These are phyloP conservation scores for Apium graveolens DNA, from an alignment of 129 eudicot genomes.

Conservation along the genomic window DNA sequence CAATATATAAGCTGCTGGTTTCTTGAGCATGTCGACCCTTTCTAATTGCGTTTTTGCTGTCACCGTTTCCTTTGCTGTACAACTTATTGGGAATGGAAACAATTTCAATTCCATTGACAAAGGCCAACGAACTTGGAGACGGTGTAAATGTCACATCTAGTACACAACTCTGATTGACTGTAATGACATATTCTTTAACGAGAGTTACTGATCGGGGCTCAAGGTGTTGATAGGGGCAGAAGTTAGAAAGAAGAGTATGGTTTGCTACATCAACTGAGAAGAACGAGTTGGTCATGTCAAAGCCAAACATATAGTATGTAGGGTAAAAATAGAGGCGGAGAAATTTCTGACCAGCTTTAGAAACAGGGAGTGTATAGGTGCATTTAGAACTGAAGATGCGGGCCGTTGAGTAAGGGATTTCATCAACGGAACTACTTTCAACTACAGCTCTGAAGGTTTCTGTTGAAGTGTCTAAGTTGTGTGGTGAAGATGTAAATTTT, in stretches of 20 bases:
- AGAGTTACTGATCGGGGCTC: slow-evolving; percentile 20
- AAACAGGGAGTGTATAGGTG: slow-evolving; percentile 37
- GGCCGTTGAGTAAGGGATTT: slow-evolving; percentile 18
- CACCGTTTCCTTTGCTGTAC: slow-evolving; percentile 12
- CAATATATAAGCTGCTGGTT: too few species aligned
- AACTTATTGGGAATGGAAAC: slow-evolving; percentile 29
- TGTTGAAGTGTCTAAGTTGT: not conserved
- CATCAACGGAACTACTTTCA: not conserved
- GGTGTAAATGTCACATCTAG: slow-evolving; percentile 38
- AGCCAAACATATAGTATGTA: not conserved
- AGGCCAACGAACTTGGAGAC: slow-evolving; percentile 30
- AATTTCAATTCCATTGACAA: slow-evolving; percentile 50
- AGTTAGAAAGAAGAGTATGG: slow-evolving; percentile 38
- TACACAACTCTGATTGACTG: slow-evolving; percentile 11
- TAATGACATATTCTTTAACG: slow-evolving; percentile 31
- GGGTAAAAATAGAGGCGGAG: slow-evolving; percentile 59
- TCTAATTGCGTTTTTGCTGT: too few species aligned
- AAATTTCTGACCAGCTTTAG: slow-evolving; percentile 43
- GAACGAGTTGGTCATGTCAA: slow-evolving; percentile 1
- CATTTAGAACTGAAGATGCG: slow-evolving; percentile 25
- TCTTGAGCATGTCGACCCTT: too few species aligned
- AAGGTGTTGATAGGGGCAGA: slow-evolving; percentile 29
- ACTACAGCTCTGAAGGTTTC: not conserved
- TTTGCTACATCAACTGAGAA: slow-evolving; percentile 34
- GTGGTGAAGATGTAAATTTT: not conserved